These are phyloP conservation scores for Alternaria ventricosa DNA, from an alignment of 2,329 filamentous ascomycete species.

Conservation along the genomic window DNA sequence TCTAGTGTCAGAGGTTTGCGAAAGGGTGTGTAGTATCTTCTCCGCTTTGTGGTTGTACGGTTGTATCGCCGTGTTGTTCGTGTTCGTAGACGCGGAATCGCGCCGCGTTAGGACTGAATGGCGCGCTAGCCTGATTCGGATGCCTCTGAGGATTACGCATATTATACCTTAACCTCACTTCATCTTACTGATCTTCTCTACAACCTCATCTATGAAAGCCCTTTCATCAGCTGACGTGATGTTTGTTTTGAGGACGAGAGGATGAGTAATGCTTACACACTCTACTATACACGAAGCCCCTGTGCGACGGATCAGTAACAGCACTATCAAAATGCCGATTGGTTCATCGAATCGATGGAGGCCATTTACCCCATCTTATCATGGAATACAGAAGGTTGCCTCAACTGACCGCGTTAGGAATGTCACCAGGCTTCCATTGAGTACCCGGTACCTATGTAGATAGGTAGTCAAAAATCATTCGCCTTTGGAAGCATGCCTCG, in stretches of 20 bases:
- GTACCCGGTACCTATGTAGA: neutral
- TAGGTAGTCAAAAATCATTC: neutral
- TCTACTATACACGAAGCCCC: neutral
- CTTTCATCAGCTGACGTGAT: neutral
- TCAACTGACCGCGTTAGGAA: neutral
- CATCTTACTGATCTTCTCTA: neutral
- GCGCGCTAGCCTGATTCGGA: conserved; percentile 4
- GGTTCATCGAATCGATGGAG: neutral
- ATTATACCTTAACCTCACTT: neutral
- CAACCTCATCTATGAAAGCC: accelerated
- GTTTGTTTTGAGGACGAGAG: neutral
- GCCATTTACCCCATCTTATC: neutral
- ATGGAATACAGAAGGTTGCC: neutral
- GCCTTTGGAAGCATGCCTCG: neutral
- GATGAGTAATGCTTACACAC: neutral
- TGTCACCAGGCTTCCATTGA: neutral
- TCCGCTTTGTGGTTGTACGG: neutral
- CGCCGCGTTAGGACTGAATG: conserved; percentile 4
- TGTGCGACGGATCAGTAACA: neutral
- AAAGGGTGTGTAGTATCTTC: neutral
- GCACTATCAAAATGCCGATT: neutral
- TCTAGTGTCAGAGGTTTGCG: neutral
- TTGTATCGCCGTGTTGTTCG: neutral
- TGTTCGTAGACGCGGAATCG: neutral
- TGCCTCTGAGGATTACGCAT: neutral